Conservation (phyloP, 345 rosid species). For the Brassica cretica region DNA sequence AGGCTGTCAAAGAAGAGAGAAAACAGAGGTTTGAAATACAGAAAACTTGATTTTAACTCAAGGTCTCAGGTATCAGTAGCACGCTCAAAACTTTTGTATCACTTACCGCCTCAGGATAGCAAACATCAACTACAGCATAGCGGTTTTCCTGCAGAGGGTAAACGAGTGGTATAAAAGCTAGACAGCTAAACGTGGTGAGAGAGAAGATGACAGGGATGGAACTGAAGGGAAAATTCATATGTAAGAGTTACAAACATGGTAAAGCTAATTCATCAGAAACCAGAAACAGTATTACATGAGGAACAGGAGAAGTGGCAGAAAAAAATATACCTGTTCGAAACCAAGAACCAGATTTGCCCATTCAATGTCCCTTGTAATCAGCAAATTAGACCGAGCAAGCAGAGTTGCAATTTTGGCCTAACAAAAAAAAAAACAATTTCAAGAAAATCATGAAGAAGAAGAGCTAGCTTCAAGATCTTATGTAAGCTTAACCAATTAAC, state of each 20-base stretch:
- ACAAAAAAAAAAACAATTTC: neutral
- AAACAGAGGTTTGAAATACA: neutral
- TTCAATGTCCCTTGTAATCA: constrained; percentile 94
- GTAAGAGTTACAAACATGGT: neutral
- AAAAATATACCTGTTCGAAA: constrained; percentile 74
- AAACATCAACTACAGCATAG: constrained; percentile 81
- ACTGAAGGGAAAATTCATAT: neutral
- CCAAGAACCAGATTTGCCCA: constrained; percentile 98
- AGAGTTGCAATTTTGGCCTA: constrained; percentile 75
- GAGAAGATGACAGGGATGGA: neutral
- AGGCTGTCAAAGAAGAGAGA: constrained; percentile 55
- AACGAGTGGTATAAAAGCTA: neutral
- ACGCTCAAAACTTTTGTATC: constrained; percentile 1
- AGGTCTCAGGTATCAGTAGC: constrained; percentile 1
- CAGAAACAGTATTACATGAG: neutral
- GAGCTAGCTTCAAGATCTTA: neutral
- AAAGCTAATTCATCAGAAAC: neutral
- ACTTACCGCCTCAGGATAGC: constrained; percentile 82
- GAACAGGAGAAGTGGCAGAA: neutral
- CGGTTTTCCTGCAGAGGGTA: constrained; percentile 79
- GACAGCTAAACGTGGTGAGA: constrained; percentile 6
- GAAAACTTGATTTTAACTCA: constrained; percentile 12
- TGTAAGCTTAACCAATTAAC: neutral
- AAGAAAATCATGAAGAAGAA: neutral
- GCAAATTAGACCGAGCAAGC: constrained; percentile 91